Evolutionary conservation across 441 rosid species (phyloP).

Genomic region (Biscutella laevigata): DNA sequence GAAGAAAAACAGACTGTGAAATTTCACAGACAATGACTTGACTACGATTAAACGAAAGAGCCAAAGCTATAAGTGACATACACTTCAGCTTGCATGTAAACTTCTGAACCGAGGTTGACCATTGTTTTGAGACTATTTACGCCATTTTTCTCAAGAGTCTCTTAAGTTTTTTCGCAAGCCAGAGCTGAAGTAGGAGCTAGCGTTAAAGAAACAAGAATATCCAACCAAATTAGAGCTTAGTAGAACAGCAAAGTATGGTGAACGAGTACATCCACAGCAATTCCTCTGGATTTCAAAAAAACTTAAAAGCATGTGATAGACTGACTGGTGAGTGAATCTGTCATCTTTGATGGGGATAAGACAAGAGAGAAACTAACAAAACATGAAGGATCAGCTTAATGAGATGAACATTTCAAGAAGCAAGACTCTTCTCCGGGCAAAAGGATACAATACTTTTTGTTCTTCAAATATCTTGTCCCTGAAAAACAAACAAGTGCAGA

Average conservation of each 20-base stretch:
- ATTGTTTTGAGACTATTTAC: conserved; percentile 70
- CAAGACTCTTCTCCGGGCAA: background rate
- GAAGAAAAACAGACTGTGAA: background rate
- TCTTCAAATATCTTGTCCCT: conserved; percentile 87
- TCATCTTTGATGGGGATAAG: background rate
- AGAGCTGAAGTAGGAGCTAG: conserved; percentile 38
- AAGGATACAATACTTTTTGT: conserved; percentile 83
- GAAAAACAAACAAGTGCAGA: conserved; percentile 26
- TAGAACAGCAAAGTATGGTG: background rate
- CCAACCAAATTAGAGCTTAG: background rate
- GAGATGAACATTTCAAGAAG: background rate
- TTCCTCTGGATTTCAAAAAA: background rate
- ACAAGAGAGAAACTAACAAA: background rate
- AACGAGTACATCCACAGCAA: background rate
- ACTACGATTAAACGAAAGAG: background rate
- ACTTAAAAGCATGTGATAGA: background rate
- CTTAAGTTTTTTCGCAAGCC: conserved; percentile 63
- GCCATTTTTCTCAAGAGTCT: conserved; percentile 62
- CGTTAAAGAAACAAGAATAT: conserved; percentile 26
- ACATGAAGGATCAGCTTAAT: background rate
- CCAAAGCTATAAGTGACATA: conserved; percentile 30
- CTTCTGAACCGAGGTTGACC: conserved; percentile 90
- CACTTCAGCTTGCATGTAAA: conserved; percentile 90
- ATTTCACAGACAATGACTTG: background rate
- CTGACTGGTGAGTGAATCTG: background rate